phyloP scores from a whole-genome alignment of 345 rosid species.

The Euphorbia tirucalli region DNA sequence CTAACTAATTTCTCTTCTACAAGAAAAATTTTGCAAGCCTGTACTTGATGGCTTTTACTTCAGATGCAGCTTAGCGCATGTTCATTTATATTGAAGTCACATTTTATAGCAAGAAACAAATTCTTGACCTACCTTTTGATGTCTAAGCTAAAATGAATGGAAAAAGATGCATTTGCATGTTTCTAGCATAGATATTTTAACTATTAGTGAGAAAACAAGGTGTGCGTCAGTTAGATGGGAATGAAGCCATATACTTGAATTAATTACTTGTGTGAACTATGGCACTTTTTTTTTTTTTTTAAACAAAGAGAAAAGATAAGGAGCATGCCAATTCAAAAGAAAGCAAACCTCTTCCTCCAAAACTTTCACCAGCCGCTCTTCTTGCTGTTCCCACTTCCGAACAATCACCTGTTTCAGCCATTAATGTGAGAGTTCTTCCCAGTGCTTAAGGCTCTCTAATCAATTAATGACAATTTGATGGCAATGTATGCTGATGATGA shows the following conservation, averaged over 20 bases:
- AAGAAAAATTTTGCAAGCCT: neutral
- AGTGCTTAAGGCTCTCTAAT: neutral
- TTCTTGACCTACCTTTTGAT: neutral
- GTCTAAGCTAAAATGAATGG: neutral
- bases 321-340: neutral
- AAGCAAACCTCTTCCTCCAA: constrained; percentile 75
- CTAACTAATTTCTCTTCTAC: neutral
- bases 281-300: neutral
- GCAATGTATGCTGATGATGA: neutral
- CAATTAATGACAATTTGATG: neutral
- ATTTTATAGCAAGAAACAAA: neutral
- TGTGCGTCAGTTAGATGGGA: neutral
- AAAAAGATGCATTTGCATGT: neutral
- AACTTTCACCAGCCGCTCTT: constrained; percentile 59
- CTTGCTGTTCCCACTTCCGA: constrained; percentile 70
- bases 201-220: neutral
- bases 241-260: neutral
- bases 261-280: neutral
- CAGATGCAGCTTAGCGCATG: neutral
- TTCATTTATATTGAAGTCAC: neutral
- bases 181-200: neutral
- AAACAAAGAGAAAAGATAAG: neutral
- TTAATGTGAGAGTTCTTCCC: constrained; percentile 4
- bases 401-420: constrained; percentile 61
- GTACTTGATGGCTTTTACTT: neutral